Evolutionary conservation across 306 rosid species (phyloP), one percentile per base, ranked within the genome.

Genomic region (Corylus americana): DNA sequence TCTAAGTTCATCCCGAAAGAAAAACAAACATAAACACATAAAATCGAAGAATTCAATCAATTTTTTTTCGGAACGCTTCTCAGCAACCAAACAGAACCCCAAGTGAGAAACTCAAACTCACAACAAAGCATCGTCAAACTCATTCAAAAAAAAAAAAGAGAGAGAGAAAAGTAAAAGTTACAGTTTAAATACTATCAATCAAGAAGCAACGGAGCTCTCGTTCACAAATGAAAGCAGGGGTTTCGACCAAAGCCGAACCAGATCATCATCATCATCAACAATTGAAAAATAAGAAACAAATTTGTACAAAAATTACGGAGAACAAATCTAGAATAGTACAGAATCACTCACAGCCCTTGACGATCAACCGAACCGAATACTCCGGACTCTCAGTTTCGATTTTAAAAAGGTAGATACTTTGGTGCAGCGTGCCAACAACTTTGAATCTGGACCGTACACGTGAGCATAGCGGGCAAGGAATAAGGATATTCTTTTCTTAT

Each of bases 391-490:
- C 45, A 45, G 14, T 57, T 69, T 39, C 71, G 55, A 12, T 54
- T 11, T 78, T 5, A 8, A 10, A 14, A 18, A 45, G 16, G 27
- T 14, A 18, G 27, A 64, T 16, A 67, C 9, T 17, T 67, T 0
- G 0, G 22, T 1, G 16, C 8, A 3, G 37, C 7, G 61, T 11
- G 10, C 13, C 1, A 49, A 51, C 66, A 7, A 51, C 66, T 13
- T 78, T 70, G 4, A 48, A 70, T 57, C 70, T 57, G 54, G 4
- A 51, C 58, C 76, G 70, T 55, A 44, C 81, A 70, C 81, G 68
- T 70, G 75, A 49, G 44, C 11, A 4, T 1, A 8, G 18, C 3
- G 20, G 49, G 31, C 27, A 50, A 4, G 18, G 35, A 4, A 4
- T 3, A 6, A 2, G 11, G 22, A 29, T 18, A 18, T 64, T 76